phyloP scores from a whole-genome alignment of 2,329 filamentous ascomycete genomes.

The Dactylellina leptospora region DNA sequence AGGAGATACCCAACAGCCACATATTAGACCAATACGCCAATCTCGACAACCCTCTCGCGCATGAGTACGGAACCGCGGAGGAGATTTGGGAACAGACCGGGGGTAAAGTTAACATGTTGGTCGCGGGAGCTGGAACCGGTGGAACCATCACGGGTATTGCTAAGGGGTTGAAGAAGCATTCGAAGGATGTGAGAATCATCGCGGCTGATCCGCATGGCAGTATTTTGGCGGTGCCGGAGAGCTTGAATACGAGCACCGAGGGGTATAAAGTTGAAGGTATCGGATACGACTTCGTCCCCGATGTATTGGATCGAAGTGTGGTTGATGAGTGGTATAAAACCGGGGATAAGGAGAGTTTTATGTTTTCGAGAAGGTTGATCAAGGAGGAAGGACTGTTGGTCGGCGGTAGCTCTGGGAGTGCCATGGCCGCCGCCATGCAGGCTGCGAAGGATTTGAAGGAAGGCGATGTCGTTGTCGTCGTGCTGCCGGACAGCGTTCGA shows the following conservation, averaged over 20 bases:
- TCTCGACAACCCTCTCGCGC: slow-evolving; percentile 86
- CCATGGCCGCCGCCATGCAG: slow-evolving; percentile 72
- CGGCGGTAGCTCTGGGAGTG: slow-evolving; percentile 91
- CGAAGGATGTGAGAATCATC: slow-evolving; percentile 82
- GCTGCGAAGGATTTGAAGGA: slow-evolving; percentile 73
- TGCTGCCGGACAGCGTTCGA: slow-evolving; percentile 93
- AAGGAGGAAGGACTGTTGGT: slow-evolving; percentile 92
- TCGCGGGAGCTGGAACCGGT: slow-evolving; percentile 93
- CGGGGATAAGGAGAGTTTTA: slow-evolving; percentile 88
- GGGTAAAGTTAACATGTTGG: slow-evolving; percentile 80
- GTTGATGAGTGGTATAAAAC: slow-evolving; percentile 99
- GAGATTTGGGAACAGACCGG: slow-evolving; percentile 94
- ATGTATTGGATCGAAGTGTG: slow-evolving; percentile 80
- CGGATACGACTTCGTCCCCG: slow-evolving; percentile 96
- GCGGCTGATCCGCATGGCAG: slow-evolving; percentile 93
- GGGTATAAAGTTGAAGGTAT: slow-evolving; percentile 98
- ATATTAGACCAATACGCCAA: slow-evolving; percentile 98
- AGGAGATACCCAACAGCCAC: slow-evolving; percentile 95
- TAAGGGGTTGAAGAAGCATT: slow-evolving; percentile 83
- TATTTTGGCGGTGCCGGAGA: slow-evolving; percentile 82
- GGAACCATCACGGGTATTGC: slow-evolving; percentile 93
- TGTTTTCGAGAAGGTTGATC: slow-evolving; percentile 87
- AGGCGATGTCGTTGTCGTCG: slow-evolving; percentile 86
- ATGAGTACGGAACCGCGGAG: slow-evolving; percentile 92
- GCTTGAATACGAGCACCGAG: slow-evolving; percentile 80